Percentiles rank a stretch among this genome's conserved stretches.
Conservation (phyloP, 2,329 filamentous ascomycete genomes). For the Pseudocercospora vitis region DNA sequence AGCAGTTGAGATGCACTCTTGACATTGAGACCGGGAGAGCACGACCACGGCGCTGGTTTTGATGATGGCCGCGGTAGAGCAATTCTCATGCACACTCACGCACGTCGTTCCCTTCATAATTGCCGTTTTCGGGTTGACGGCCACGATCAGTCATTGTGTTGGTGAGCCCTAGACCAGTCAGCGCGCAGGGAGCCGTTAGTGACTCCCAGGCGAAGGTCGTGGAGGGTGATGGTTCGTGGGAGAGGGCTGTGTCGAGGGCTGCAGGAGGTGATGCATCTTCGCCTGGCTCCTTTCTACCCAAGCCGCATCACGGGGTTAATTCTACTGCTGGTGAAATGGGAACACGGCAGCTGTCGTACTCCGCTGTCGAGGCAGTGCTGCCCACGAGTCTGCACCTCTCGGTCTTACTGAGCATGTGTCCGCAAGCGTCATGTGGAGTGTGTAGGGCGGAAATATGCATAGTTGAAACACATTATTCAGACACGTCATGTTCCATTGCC, state of each 20-base stretch:
- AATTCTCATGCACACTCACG: not conserved
- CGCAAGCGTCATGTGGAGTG: not conserved
- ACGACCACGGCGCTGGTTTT: not conserved
- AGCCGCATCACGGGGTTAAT: not conserved
- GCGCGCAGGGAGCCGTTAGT: not conserved
- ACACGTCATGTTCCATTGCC: not conserved
- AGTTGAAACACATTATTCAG: not conserved
- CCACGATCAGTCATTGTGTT: not conserved
- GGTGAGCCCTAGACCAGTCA: not conserved
- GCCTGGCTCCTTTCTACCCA: not conserved
- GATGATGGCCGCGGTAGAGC: not conserved
- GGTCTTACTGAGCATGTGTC: not conserved
- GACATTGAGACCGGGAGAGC: not conserved
- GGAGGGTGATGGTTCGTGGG: not conserved
- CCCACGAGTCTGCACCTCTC: not conserved
- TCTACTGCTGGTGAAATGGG: not conserved
- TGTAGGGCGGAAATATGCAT: not conserved
- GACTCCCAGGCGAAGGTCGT: not conserved
- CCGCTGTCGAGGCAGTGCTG: conserved; percentile 4
- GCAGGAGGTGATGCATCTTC: not conserved
- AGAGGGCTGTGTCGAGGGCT: not conserved
- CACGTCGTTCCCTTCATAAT: not conserved
- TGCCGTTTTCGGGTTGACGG: not conserved
- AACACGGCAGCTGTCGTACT: not conserved
- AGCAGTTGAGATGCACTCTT: not conserved